Percentiles rank a stretch among this genome's conserved stretches.
Conservation (phyloP, 2,329 filamentous ascomycete genomes). For the Trichoderma cornu-damae region DNA sequence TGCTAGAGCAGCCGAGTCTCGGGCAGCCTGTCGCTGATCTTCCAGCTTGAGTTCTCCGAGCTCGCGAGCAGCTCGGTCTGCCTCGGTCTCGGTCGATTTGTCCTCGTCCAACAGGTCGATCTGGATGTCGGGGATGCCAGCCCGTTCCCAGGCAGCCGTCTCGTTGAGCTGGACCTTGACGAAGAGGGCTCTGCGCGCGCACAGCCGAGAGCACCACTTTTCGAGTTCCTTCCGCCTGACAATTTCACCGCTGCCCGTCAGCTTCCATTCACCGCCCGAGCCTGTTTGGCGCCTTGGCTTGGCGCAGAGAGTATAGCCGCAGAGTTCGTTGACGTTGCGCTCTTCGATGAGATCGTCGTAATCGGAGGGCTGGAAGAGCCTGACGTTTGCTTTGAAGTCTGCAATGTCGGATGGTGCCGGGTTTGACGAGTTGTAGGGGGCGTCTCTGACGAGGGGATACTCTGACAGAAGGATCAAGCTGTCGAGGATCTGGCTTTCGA, state of each 20-base stretch:
- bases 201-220: conserved; percentile 80
- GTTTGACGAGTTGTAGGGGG: conserved; percentile 40
- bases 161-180: conserved; percentile 84
- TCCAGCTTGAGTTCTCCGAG: conserved; percentile 42
- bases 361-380: conserved; percentile 77
- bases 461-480: conserved; percentile 67
- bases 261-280: conserved; percentile 60
- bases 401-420: conserved; percentile 54
- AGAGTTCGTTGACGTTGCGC: conserved; percentile 75
- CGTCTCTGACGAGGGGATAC: conserved; percentile 39
- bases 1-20: conserved; percentile 42
- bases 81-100: conserved; percentile 43
- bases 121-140: conserved; percentile 49
- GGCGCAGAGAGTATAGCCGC: conserved; percentile 78
- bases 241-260: conserved; percentile 56
- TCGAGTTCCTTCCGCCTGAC: conserved; percentile 68
- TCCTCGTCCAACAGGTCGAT: conserved; percentile 66
- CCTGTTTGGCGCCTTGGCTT: conserved; percentile 54
- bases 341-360: conserved; percentile 86
- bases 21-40: conserved; percentile 37
- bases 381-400: conserved; percentile 61
- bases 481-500: conserved; percentile 68
- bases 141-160: conserved; percentile 78
- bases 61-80: conserved; percentile 34
- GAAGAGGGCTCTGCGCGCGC: conserved; percentile 74